Base-by-base conservation (phyloP, 352 stramenopile species). In the Phytophthora uliginosa region DNA sequence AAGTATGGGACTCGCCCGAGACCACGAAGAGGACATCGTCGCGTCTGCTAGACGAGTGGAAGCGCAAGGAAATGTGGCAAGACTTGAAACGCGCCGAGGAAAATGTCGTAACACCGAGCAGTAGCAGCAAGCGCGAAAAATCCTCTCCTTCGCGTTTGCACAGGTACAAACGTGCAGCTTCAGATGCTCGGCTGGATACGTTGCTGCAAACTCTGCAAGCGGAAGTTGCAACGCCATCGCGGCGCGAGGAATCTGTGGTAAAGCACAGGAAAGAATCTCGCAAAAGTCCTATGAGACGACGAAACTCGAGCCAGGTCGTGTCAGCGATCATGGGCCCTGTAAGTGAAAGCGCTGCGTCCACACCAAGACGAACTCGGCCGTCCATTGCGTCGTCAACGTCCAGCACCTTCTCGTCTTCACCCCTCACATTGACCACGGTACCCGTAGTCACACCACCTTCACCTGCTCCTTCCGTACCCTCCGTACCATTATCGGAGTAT, bases 31-130 rank as follows among this genome's bases (percentile, higher is more conserved):
- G 73, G 56, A 71, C 66, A 9, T 85, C 73, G 1, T 91, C 82
- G 12, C 82, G 85, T 18, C 66, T 91, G 33, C 73, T 93, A 20
- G 85, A 93, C 52, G 85, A 93, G 51, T 81, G 73, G 75, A 93
- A 93, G 67, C 82, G 85, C 17, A 90, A 91, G 60, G 84, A 93
- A 52, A 89, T 93, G 62, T 93, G 85, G 85, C 78, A 89, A 74
- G 82, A 91, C 56, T 81, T 91, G 40, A 93, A 93, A 59, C 76
- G 80, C 31, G 85, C 84, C 1, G 85, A 93, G 59, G 85, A 89
- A 40, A 81, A 73, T n/a, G 60, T 92, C 0, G 61, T 73, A 18
- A 24, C 62, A n/a, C 63, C 72, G 33, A 66, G 0, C 52, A 63
- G 15, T 36, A 61, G 24, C 66, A 66, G 22, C 63, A 67, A 66